These are phyloP conservation scores for Kitagawia praeruptora DNA, from an alignment of 129 eudicot species.

Conservation along the genomic window DNA sequence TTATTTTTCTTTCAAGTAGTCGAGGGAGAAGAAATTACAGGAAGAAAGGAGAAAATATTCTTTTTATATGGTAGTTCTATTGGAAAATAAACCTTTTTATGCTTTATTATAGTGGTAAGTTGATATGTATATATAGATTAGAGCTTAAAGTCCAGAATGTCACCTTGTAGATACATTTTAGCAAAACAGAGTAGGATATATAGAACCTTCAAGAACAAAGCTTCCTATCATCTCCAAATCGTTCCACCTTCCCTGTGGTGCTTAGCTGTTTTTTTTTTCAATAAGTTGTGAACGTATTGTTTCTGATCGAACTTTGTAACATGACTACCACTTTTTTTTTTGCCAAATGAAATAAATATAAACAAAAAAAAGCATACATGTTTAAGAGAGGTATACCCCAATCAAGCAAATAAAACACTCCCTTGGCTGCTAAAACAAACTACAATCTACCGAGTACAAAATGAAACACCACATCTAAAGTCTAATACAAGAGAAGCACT, in stretches of 20 bases:
- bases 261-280: not conserved
- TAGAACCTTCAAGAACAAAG: not conserved
- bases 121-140: not conserved
- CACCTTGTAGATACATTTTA: not conserved
- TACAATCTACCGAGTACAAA: too few species aligned
- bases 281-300: not conserved
- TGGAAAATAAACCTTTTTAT: not conserved
- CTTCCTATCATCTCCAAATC: not conserved
- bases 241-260: not conserved
- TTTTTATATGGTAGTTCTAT: not conserved
- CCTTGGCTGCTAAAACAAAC: too few species aligned
- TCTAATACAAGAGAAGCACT: too few species aligned
- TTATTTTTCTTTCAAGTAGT: not conserved
- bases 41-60: not conserved
- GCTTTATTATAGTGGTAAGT: not conserved
- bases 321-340: not conserved
- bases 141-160: not conserved
- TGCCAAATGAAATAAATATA: too few species aligned
- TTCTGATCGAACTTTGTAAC: not conserved
- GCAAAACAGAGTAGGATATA: not conserved
- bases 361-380: too few species aligned
- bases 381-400: too few species aligned
- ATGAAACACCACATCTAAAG: too few species aligned
- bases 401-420: too few species aligned
- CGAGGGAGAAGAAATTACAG: not conserved